These are phyloP conservation scores for Solanum peruvianum DNA, from an alignment of 257 asterid species.

Conservation along the genomic window DNA sequence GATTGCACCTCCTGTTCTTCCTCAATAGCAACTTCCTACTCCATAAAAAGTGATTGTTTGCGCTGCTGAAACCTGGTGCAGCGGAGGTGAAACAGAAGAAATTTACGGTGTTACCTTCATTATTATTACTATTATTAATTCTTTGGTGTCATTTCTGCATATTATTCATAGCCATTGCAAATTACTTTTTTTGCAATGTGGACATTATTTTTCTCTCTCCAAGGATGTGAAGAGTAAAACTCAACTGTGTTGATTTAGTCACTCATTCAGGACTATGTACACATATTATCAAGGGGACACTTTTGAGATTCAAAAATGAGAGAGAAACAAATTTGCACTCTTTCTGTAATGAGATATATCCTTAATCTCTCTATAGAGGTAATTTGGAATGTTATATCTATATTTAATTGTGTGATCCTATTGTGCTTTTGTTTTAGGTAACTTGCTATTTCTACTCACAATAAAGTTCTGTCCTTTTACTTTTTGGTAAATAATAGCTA, in stretches of 20 bases:
- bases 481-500: background rate
- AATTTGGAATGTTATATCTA: background rate
- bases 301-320: background rate
- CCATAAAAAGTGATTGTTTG: background rate
- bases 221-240: background rate
- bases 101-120: background rate
- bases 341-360: background rate
- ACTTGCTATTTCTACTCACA: background rate
- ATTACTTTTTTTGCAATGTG: background rate
- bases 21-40: slow-evolving; percentile 23
- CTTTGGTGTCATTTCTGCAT: background rate
- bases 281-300: background rate
- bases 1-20: slow-evolving; percentile 78
- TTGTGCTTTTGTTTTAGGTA: background rate
- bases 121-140: background rate
- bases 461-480: background rate
- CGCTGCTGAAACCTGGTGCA: background rate
- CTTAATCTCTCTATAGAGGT: background rate
- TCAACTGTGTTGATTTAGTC: background rate
- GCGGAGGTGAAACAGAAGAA: background rate
- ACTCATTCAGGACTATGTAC: background rate
- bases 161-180: background rate
- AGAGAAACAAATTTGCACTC: background rate
- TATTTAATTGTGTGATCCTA: background rate
- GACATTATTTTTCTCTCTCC: background rate